These are phyloP conservation scores for Actinomortierella ambigua DNA, from an alignment of 371 early-diverging fungal species.

Conservation along the genomic window DNA sequence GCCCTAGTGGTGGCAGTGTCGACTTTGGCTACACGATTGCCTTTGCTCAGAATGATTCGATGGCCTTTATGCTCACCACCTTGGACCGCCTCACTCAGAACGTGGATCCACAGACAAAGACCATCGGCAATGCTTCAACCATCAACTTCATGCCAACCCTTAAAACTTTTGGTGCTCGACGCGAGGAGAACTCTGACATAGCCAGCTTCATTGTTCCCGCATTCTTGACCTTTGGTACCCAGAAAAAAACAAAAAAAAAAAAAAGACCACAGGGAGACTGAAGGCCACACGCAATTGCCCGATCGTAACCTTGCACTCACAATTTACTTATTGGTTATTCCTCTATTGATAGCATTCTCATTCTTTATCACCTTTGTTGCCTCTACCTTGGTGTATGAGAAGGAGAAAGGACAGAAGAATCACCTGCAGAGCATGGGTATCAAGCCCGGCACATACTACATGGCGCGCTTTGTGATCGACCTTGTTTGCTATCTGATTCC, in stretches of 20 bases:
- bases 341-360: slow-evolving; percentile 23
- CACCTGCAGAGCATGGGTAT: slow-evolving; percentile 47
- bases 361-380: slow-evolving; percentile 46
- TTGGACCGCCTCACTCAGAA: slow-evolving; percentile 29
- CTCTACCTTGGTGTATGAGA: slow-evolving; percentile 38
- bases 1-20: slow-evolving; percentile 16
- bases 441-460: slow-evolving; percentile 39
- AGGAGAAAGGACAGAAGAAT: slow-evolving; percentile 40
- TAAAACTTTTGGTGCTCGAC: slow-evolving; percentile 39
- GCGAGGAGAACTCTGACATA: slow-evolving; percentile 42
- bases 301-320: not conserved
- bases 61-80: slow-evolving; percentile 31
- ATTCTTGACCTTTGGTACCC: slow-evolving; percentile 44
- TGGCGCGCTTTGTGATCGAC: slow-evolving; percentile 39
- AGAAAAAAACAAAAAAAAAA: not conserved
- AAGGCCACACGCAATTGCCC: too few relatives aligned
- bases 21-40: slow-evolving; percentile 39
- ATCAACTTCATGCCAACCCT: slow-evolving; percentile 28
- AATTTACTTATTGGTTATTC: not conserved
- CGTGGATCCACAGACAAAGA: slow-evolving; percentile 23
- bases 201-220: slow-evolving; percentile 46
- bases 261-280: not conserved
- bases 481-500: slow-evolving; percentile 38
- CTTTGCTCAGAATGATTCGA: slow-evolving; percentile 19
- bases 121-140: slow-evolving; percentile 15